Evolutionary conservation across 177 flowering plant genomes (phyloP).

Genomic region (Vitis hybrid): DNA sequence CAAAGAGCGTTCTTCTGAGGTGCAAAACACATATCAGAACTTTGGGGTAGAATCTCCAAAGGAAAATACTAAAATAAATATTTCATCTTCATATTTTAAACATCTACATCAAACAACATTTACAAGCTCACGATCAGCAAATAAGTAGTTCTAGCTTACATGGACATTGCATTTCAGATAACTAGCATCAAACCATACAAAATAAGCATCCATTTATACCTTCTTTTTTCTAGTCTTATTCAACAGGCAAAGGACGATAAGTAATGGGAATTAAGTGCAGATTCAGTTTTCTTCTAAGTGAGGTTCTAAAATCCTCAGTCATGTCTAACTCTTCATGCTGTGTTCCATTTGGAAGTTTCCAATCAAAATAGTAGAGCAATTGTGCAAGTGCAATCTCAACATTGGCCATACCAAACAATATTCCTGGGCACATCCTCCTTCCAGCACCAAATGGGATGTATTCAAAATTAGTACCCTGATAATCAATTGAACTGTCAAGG

Average conservation of each 20-base stretch:
- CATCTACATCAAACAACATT: no score
- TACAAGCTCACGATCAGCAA: no score
- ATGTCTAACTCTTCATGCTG: conserved; percentile 36
- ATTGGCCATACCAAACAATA: conserved; percentile 27
- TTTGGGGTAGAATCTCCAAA: no score
- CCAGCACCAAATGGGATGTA: conserved; percentile 56
- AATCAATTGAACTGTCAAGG: conserved; percentile 29
- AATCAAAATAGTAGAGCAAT: conserved; percentile 40
- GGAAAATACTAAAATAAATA: no score
- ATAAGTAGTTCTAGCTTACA: no score
- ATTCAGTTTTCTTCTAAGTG: conserved; percentile 27
- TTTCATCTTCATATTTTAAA: no score
- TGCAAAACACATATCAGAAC: no score
- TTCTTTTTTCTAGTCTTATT: neutral
- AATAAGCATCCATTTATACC: neutral
- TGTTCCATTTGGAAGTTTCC: conserved; percentile 40
- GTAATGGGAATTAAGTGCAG: conserved; percentile 24
- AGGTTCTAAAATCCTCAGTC: conserved; percentile 32
- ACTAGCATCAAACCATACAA: no score
- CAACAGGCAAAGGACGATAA: conserved; percentile 1
- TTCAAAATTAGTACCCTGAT: conserved; percentile 35
- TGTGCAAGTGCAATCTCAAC: conserved; percentile 38
- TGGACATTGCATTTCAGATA: no score
- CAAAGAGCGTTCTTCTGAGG: no score
- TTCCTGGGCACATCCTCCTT: conserved; percentile 57